Percentiles rank a stretch among this genome's conserved stretches.
phyloP scores from a whole-genome alignment of 257 asterid species.

The Pogostemon cablin region DNA sequence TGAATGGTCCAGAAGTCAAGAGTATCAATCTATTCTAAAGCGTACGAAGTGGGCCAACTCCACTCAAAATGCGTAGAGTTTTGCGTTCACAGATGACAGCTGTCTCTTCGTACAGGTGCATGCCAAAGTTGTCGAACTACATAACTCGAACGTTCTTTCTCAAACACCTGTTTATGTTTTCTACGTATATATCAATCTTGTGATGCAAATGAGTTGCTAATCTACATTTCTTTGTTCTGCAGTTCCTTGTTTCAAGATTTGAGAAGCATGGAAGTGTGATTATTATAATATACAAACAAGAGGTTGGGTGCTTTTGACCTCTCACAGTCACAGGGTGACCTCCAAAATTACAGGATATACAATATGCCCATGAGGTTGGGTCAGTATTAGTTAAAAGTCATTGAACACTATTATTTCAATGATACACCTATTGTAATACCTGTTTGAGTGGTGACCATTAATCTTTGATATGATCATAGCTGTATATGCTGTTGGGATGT shows the following conservation, averaged over 20 bases:
- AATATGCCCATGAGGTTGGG: slow-evolving; percentile 1
- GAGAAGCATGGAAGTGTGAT: slow-evolving; percentile 28
- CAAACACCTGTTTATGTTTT: slow-evolving; percentile 6
- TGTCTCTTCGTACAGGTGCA: slow-evolving; percentile 43
- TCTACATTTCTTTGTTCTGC: slow-evolving; percentile 16
- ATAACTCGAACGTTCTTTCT: background rate
- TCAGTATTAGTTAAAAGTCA: slow-evolving; percentile 1
- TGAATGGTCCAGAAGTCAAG: slow-evolving; percentile 91
- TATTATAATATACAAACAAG: background rate
- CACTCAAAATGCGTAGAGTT: slow-evolving; percentile 39
- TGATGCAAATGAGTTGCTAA: slow-evolving; percentile 9
- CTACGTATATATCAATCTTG: background rate
- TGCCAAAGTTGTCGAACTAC: background rate
- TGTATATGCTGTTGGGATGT: slow-evolving; percentile 30
- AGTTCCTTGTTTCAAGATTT: slow-evolving; percentile 36
- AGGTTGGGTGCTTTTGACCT: background rate
- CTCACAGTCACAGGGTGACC: slow-evolving; percentile 12
- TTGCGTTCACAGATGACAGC: background rate
- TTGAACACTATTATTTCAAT: background rate
- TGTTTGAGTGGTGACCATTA: background rate
- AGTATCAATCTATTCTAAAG: slow-evolving; percentile 66
- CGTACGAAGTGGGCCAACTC: slow-evolving; percentile 51
- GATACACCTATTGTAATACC: slow-evolving; percentile 2
- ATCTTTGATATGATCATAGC: slow-evolving; percentile 8
- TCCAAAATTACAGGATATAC: slow-evolving; percentile 12